Percentiles rank a stretch among this genome's conserved stretches.
Conservation (phyloP, 331 rosid species). For the Pyracantha coccinea region DNA sequence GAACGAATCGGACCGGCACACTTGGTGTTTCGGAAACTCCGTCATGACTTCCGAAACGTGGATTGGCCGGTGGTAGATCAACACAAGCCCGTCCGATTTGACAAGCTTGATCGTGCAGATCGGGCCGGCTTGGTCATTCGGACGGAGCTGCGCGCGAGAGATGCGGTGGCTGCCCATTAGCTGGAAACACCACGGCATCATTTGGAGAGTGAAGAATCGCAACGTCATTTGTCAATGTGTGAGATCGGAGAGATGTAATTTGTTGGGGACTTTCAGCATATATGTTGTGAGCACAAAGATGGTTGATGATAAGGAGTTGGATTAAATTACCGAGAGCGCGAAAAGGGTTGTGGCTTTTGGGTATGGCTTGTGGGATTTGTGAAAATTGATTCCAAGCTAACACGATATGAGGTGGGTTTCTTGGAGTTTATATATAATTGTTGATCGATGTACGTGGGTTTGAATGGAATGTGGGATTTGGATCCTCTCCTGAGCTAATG, state of each 20-base stretch:
- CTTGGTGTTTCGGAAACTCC: slow-evolving; percentile 26
- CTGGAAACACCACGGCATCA: slow-evolving; percentile 31
- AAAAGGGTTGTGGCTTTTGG: background rate
- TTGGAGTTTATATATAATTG: background rate
- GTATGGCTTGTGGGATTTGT: background rate
- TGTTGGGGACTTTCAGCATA: background rate
- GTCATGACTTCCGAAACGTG: slow-evolving; percentile 15
- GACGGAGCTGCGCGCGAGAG: background rate
- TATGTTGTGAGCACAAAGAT: background rate
- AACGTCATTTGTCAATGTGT: background rate
- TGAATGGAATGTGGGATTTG: background rate
- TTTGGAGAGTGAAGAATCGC: slow-evolving; percentile 16
- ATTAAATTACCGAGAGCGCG: background rate
- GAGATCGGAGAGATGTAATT: background rate
- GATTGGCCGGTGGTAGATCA: slow-evolving; percentile 17
- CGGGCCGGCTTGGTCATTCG: background rate
- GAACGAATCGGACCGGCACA: slow-evolving; percentile 30
- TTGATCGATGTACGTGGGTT: background rate
- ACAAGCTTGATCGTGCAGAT: slow-evolving; percentile 18
- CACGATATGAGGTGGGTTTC: background rate
- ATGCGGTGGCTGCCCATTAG: background rate
- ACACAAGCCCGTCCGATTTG: slow-evolving; percentile 22
- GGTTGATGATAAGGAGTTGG: background rate
- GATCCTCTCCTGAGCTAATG: too few relatives aligned
- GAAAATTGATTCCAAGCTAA: background rate